Evolutionary conservation across 2,329 filamentous ascomycete genomes (phyloP).

Genomic region (Scopulariopsis brevicaulis): DNA sequence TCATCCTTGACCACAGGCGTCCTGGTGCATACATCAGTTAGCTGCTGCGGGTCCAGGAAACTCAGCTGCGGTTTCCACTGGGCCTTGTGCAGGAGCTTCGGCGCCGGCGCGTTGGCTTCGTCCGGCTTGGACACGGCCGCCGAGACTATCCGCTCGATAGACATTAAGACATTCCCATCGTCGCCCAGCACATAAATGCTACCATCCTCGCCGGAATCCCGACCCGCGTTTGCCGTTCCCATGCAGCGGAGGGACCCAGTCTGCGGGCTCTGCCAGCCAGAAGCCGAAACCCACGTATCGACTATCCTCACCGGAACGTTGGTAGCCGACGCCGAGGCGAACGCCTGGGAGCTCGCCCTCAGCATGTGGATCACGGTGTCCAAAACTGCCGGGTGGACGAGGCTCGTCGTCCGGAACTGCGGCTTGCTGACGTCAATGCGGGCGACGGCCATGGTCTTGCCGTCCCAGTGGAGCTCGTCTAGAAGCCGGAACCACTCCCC

Average conservation of each 20-base stretch:
- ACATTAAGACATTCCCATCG: neutral
- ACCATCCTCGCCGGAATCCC: neutral
- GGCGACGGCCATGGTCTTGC: slow-evolving; percentile 10
- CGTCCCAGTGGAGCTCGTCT: slow-evolving; percentile 18
- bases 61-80: slow-evolving; percentile 26
- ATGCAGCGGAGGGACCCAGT: neutral
- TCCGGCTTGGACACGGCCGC: neutral
- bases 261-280: slow-evolving; percentile 7
- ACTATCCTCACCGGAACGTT: slow-evolving; percentile 17
- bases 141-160: neutral
- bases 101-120: slow-evolving; percentile 5
- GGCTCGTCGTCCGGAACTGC: slow-evolving; percentile 9
- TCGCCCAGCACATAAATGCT: neutral
- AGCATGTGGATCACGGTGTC: slow-evolving; percentile 22
- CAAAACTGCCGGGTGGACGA: slow-evolving; percentile 24
- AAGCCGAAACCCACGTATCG: slow-evolving; percentile 20
- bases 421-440: slow-evolving; percentile 11
- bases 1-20: slow-evolving; percentile 1
- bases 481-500: slow-evolving; percentile 18
- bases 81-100: slow-evolving; percentile 19
- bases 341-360: slow-evolving; percentile 9
- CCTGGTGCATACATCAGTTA: slow-evolving; percentile 12
- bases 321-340: slow-evolving; percentile 3
- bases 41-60: slow-evolving; percentile 16
- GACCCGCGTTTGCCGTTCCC: neutral